Evolutionary conservation across 805 yeast species (phyloP).

Genomic region (Suhomyces tanzawaensis): DNA sequence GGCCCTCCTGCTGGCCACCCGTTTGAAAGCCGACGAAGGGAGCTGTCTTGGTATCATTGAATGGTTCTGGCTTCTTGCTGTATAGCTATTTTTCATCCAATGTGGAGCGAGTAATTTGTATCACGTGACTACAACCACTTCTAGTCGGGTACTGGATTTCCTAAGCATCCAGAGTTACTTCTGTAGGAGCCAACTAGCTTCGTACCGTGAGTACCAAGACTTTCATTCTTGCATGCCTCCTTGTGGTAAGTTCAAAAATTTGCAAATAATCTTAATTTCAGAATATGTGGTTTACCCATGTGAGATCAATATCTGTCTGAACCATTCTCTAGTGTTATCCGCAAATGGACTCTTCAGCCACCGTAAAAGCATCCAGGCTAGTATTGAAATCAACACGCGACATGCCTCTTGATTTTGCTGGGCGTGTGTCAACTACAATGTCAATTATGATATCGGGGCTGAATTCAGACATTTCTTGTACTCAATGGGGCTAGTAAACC

Average conservation of each 20-base stretch:
- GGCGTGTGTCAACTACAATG: background rate
- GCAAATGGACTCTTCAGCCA: no score
- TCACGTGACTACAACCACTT: background rate
- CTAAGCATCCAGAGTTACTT: background rate
- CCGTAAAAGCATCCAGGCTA: no score
- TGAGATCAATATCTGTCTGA: background rate
- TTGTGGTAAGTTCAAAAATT: background rate
- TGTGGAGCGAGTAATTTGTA: background rate
- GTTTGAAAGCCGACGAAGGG: background rate
- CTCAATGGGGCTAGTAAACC: no score
- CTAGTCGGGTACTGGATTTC: background rate
- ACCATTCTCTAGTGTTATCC: no score
- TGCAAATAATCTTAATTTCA: background rate
- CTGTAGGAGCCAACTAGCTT: background rate
- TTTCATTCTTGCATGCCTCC: background rate
- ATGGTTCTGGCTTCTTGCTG: no score
- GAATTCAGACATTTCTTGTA: background rate
- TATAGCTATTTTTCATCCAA: background rate
- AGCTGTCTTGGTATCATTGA: background rate
- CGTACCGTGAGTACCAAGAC: no score
- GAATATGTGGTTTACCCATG: background rate
- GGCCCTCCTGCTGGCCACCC: background rate
- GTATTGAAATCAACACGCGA: background rate
- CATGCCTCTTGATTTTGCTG: background rate
- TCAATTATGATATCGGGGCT: background rate